These are phyloP conservation scores for Larix kaempferi DNA, from an alignment of 75 land plant species.

Conservation along the genomic window DNA sequence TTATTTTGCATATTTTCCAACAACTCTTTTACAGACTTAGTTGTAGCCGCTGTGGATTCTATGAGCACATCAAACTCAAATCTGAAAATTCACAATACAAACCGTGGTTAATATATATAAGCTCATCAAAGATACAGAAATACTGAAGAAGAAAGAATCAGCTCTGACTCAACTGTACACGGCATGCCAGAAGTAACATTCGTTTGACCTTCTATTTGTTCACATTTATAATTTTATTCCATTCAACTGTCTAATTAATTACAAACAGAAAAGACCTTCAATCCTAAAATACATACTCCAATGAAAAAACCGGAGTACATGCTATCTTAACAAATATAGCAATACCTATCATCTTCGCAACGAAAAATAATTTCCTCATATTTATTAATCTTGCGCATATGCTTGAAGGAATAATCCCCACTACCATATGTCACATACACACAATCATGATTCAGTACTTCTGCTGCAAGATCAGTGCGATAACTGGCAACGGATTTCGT, in stretches of 20 bases:
- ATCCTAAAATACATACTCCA: background rate
- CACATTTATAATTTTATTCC: no score
- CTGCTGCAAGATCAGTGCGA: constrained; percentile 47
- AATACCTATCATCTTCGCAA: constrained; percentile 79
- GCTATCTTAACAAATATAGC: background rate
- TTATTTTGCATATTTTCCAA: constrained; percentile 58
- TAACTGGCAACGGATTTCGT: constrained; percentile 52
- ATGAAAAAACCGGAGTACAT: background rate
- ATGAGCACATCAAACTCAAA: constrained; percentile 84
- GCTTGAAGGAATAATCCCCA: constrained; percentile 76
- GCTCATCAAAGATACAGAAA: background rate
- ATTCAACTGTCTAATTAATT: background rate
- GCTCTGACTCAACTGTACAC: background rate
- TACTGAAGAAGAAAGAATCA: background rate
- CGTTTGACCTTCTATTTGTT: background rate
- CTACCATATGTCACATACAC: constrained; percentile 75
- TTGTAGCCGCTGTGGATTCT: constrained; percentile 55
- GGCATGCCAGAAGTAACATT: background rate
- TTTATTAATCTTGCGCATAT: constrained; percentile 65
- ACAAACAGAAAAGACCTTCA: background rate
- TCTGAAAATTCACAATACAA: constrained; percentile 16
- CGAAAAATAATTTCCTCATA: constrained; percentile 66
- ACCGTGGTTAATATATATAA: constrained; percentile 1
- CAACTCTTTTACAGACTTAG: constrained; percentile 62
- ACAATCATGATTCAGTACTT: constrained; percentile 69